These are phyloP conservation scores for Chlorophyllum brunneum DNA, from an alignment of 768 basidiomycete species.

Conservation along the genomic window DNA sequence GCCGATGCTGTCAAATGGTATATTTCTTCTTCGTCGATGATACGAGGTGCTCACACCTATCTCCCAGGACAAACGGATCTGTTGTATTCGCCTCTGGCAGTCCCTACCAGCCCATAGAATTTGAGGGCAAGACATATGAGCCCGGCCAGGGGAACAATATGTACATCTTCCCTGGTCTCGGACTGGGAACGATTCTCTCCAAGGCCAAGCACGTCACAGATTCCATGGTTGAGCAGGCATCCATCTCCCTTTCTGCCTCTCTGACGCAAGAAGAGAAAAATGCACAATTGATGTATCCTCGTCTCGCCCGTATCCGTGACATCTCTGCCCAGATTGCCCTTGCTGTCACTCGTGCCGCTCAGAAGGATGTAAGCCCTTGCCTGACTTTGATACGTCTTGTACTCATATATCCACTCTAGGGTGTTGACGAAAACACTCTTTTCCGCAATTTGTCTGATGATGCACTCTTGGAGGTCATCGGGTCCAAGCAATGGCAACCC, in stretches of 20 bases:
- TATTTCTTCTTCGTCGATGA: conserved; percentile 10
- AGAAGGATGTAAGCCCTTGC: conserved; percentile 47
- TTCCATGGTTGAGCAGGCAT: conserved; percentile 63
- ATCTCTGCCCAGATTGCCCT: conserved; percentile 60
- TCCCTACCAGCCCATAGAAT: conserved; percentile 56
- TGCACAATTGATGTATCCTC: conserved; percentile 62
- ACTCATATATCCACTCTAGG: conserved; percentile 22
- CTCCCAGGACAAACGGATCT: conserved; percentile 52
- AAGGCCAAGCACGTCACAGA: conserved; percentile 60
- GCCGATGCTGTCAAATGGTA: conserved; percentile 56
- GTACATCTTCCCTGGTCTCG: conserved; percentile 64
- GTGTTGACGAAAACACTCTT: conserved; percentile 40
- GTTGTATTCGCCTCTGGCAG: conserved; percentile 73
- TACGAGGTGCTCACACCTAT: neutral
- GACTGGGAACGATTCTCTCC: conserved; percentile 58
- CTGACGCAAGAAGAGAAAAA: conserved; percentile 52
- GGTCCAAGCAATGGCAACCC: conserved; percentile 56
- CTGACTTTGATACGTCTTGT: neutral
- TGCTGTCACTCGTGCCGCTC: conserved; percentile 61
- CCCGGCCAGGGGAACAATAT: conserved; percentile 83
- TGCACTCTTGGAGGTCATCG: conserved; percentile 44
- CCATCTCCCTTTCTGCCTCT: conserved; percentile 57
- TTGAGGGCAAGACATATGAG: conserved; percentile 44
- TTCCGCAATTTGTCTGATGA: conserved; percentile 47
- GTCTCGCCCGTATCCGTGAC: conserved; percentile 61